A percentile compares a stretch with the other conserved stretches of the same genome.
These are phyloP conservation scores for Tulasnella sp. DNA, from an alignment of 768 basidiomycete genomes.

Conservation along the genomic window DNA sequence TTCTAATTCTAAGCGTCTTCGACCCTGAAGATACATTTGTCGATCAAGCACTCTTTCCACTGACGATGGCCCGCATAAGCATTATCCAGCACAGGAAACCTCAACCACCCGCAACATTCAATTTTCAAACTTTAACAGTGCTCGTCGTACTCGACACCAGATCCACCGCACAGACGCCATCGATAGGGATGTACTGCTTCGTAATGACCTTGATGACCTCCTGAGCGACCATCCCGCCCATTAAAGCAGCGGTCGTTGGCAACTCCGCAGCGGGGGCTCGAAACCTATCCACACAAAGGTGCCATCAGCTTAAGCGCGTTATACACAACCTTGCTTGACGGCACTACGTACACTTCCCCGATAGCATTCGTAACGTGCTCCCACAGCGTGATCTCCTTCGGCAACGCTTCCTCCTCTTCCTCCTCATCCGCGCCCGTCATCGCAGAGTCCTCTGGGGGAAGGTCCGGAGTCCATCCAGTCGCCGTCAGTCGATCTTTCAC, in stretches of 20 bases:
- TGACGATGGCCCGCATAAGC: too few species aligned
- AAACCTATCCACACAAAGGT: constrained; percentile 34
- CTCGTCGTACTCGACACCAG: constrained; percentile 34
- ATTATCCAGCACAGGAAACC: too few species aligned
- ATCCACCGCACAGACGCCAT: constrained; percentile 76
- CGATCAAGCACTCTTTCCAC: too few species aligned
- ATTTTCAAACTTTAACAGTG: constrained; percentile 12
- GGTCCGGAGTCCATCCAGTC: constrained; percentile 43
- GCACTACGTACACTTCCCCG: constrained; percentile 61
- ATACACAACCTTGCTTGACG: constrained; percentile 1
- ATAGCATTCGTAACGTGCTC: constrained; percentile 43
- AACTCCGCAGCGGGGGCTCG: constrained; percentile 76
- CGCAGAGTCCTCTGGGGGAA: constrained; percentile 26
- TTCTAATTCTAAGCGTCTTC: too few species aligned
- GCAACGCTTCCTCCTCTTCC: constrained; percentile 9
- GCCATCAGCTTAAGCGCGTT: background rate
- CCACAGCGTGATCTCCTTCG: constrained; percentile 1
- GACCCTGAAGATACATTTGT: too few species aligned
- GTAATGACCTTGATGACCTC: constrained; percentile 97
- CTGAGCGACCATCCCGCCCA: constrained; percentile 91
- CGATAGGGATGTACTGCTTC: constrained; percentile 85
- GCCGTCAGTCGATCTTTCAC: constrained; percentile 27
- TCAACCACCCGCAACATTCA: too few species aligned
- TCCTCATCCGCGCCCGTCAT: background rate
- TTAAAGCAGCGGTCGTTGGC: constrained; percentile 85